Conservation (phyloP, 768 basidiomycete species). For the Suillus cothurnatus region DNA sequence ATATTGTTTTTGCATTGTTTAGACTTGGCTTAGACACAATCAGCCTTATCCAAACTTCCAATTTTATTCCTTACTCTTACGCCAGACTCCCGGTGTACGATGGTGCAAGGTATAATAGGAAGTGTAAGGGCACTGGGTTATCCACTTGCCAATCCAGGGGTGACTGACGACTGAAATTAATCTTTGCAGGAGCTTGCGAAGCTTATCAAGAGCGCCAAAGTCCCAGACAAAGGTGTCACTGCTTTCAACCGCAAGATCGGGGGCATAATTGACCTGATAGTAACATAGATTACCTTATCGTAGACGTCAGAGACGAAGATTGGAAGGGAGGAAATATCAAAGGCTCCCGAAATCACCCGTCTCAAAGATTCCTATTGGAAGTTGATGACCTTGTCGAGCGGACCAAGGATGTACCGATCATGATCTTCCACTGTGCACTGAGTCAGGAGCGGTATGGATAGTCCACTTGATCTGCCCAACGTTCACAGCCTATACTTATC, state of each 20-base stretch:
- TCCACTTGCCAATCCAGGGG: neutral
- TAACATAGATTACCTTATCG: constrained; percentile 61
- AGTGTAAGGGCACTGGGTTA: neutral
- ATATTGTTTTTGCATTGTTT: neutral
- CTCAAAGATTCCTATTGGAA: constrained; percentile 53
- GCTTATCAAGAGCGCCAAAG: constrained; percentile 67
- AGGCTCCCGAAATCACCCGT: constrained; percentile 63
- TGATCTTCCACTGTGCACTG: constrained; percentile 80
- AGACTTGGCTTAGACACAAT: neutral
- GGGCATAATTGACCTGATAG: neutral
- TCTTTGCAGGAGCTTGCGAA: constrained; percentile 62
- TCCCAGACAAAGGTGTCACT: constrained; percentile 43
- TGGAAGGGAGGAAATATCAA: constrained; percentile 80
- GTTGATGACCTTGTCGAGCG: constrained; percentile 62
- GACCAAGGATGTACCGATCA: constrained; percentile 58
- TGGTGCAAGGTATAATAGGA: constrained; percentile 7
- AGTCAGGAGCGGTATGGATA: constrained; percentile 72
- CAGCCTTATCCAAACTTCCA: neutral
- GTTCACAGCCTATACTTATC: constrained; percentile 10
- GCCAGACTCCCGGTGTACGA: neutral
- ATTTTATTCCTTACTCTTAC: neutral
- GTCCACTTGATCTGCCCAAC: constrained; percentile 2
- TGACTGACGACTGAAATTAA: constrained; percentile 1
- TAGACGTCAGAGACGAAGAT: constrained; percentile 88
- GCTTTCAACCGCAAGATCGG: neutral